Base-by-base conservation (phyloP, 2,329 filamentous ascomycete genomes). In the Colletotrichum sp. region DNA sequence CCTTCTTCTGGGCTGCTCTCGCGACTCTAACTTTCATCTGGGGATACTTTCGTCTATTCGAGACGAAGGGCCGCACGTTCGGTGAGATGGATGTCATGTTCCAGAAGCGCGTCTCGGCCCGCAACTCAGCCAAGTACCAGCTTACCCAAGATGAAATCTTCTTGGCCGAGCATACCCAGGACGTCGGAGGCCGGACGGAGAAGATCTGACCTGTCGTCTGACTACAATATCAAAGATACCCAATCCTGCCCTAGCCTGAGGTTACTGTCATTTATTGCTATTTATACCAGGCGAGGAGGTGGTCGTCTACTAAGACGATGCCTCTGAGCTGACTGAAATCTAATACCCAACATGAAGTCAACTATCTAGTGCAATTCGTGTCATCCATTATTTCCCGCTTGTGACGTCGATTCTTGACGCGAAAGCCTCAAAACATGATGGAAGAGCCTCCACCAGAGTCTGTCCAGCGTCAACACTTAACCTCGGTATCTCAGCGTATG, bases 51-150 rank as follows among this genome's bases (percentile, higher is more conserved):
- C 82, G 85, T 24, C 76, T 86, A 69, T 84, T 85, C 29, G 85
- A 87, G 80, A 85, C 84, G 63, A 86, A 86, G 80, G 83, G 80
- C 66, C 82, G 85, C 43, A 87, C 85, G 4, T 86, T 85, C 76
- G 84, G 83, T 65, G 85, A 87, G 77, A 78, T 87, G 80, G 85
- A 87, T 67, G 79, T 83, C 73, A 84, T 86, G 84, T 81, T 82
- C 79, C 82, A 84, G 75, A 83, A 83, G 77, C 77, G 78, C 16
- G 66, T 86, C 8, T 77, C 82, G 0, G 84, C 84, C 62, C 81
- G 84, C 67, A 82, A 85, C 74, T 86, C 85, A 72, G 76, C 79
- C 64, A 78, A 79, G 9, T 83, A 83, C 75, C 75, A 80, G 66
- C 82, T 84, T 66, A 81, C 81, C 69, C 77, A 81, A 57, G 82